phyloP scores from a whole-genome alignment of 2,329 filamentous ascomycete species.

The Apiospora aurea region DNA sequence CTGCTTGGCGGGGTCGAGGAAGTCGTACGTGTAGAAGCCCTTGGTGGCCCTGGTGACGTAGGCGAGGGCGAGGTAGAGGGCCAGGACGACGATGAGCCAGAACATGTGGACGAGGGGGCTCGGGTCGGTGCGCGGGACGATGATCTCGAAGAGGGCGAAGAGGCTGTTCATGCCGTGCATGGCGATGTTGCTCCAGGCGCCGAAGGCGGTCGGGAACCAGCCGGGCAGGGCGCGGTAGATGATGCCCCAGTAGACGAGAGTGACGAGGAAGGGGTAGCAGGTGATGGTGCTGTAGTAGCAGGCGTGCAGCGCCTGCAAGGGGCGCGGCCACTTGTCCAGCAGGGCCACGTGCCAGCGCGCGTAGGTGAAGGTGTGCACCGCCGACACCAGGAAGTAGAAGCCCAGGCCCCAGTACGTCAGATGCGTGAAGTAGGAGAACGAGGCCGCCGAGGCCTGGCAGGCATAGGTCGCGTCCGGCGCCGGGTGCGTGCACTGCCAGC shows the following conservation, averaged over 20 bases:
- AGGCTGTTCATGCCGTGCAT: slow-evolving; percentile 77
- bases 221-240: slow-evolving; percentile 72
- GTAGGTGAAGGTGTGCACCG: slow-evolving; percentile 75
- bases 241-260: slow-evolving; percentile 73
- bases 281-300: slow-evolving; percentile 69
- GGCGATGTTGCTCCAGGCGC: slow-evolving; percentile 71
- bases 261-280: slow-evolving; percentile 72
- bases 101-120: slow-evolving; percentile 68
- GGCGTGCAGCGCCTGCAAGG: slow-evolving; percentile 69
- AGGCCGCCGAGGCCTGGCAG: slow-evolving; percentile 54
- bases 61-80: slow-evolving; percentile 75
- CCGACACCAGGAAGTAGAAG: slow-evolving; percentile 77
- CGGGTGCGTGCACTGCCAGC: slow-evolving; percentile 65
- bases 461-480: slow-evolving; percentile 42
- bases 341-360: slow-evolving; percentile 59
- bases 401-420: slow-evolving; percentile 83
- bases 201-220: slow-evolving; percentile 60
- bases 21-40: slow-evolving; percentile 78
- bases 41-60: slow-evolving; percentile 75
- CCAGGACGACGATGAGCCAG: slow-evolving; percentile 73
- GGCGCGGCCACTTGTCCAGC: slow-evolving; percentile 65
- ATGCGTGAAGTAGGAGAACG: slow-evolving; percentile 84
- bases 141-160: slow-evolving; percentile 79
- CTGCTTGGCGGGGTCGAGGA: slow-evolving; percentile 68
- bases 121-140: slow-evolving; percentile 70